Base-by-base conservation (phyloP, 177 flowering plant genomes). In the Vitis hybrid region DNA sequence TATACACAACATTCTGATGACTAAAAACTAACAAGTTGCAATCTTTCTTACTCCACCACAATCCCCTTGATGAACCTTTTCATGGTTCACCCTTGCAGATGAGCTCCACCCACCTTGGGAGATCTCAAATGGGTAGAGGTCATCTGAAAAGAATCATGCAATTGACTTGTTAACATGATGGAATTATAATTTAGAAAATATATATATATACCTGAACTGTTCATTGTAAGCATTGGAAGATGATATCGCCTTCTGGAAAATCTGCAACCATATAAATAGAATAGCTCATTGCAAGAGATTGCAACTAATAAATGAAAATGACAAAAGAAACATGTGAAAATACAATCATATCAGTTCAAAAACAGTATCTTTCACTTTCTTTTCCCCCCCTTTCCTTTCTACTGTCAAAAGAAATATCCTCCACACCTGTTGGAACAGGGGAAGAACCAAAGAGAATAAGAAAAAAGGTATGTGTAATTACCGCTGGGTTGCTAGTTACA, bases 401-500 rank as follows among this genome's bases (percentile, higher is more conserved):
- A 38, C 47, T 38, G 5, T 55, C 8, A 12, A 17, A 55, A 15
- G 17, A 3, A 55, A 13, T 17, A 55, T 55, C 18, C 8, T 58
- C 24, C 61, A 58, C 12, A 20, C 24, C 18, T 20, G 11, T 58
- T 58, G 18, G 17, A 28, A 18, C 18, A 6, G 28, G 61, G 61
- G 28, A 20, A 58, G 20, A 58, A 19, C 18, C 2, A 8, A 58
- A 58, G 20, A 1, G 24, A 18, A 18, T 17, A 58, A 18, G 14
- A 20, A 14, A 9, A 1, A 33, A 38, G 9, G 51, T 6, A 22
- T 4, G 24, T 53, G 13, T 13, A 70, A n/a, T 71, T 88, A 95
- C 98, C 87, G 98, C 93, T 2, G 99, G 99, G 75, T 95, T 95
- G 88, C 98, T 95, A 28, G 99, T 94, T 50, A 95, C 99, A 66